phyloP scores from a whole-genome alignment of 176 grass and related monocot species.

The Areca catechu region DNA sequence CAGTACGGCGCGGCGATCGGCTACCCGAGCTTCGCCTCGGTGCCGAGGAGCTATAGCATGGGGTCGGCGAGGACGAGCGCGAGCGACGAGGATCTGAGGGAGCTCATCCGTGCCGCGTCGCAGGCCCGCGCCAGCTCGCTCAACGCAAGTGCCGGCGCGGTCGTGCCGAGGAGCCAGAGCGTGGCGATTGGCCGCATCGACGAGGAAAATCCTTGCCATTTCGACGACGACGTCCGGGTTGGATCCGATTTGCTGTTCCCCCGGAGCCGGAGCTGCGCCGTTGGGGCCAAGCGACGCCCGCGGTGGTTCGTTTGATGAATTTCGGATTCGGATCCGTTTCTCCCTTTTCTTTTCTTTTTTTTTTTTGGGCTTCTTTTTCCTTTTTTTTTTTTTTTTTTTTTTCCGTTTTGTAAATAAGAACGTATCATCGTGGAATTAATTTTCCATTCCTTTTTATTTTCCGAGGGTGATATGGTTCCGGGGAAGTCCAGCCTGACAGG shows the following conservation, averaged over 20 bases:
- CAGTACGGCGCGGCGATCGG: constrained; percentile 23
- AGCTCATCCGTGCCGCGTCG: constrained; percentile 59
- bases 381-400: too few species aligned
- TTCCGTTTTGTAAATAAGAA: too few species aligned
- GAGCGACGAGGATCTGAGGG: constrained; percentile 44
- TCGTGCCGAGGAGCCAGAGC: constrained; percentile 35
- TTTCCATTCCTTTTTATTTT: too few species aligned
- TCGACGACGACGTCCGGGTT: constrained; percentile 21
- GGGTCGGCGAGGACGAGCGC: constrained; percentile 1
- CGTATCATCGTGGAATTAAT: too few species aligned
- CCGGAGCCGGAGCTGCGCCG: constrained; percentile 38
- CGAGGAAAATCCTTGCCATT: constrained; percentile 52
- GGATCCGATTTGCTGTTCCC: constrained; percentile 15
- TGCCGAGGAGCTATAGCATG: neutral
- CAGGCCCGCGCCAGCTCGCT: constrained; percentile 20
- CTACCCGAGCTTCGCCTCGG: constrained; percentile 18
- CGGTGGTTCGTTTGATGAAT: neutral
- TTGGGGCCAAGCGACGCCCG: neutral
- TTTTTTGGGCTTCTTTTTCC: too few species aligned
- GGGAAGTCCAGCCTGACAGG: too few species aligned
- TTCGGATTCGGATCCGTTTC: too few species aligned
- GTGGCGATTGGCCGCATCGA: constrained; percentile 61
- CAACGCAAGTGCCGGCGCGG: too few species aligned
- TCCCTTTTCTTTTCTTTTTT: too few species aligned
- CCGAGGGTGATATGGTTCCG: too few species aligned